phyloP scores from a whole-genome alignment of 1,284 basidiomycete species.

The Sporisorium scitamineum region DNA sequence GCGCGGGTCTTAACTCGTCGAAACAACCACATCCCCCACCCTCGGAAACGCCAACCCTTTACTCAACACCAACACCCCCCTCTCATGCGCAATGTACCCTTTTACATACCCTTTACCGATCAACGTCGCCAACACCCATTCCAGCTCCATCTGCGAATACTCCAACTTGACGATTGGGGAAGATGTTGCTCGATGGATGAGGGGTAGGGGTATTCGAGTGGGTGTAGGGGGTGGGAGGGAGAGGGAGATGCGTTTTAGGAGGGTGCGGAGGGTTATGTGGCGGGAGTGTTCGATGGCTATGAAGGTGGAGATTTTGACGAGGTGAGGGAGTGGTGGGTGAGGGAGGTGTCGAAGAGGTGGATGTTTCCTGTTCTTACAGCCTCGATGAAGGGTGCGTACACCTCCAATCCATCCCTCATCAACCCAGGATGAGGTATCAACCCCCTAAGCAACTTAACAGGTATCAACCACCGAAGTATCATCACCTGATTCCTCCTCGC shows the following conservation, averaged over 20 bases:
- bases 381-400: constrained; percentile 83
- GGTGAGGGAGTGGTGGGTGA: constrained; percentile 75
- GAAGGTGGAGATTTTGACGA: constrained; percentile 86
- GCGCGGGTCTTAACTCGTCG: constrained; percentile 14
- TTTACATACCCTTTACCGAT: constrained; percentile 90
- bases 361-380: constrained; percentile 85
- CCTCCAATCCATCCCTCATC: constrained; percentile 78
- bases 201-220: constrained; percentile 39
- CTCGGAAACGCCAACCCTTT: constrained; percentile 83
- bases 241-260: constrained; percentile 87
- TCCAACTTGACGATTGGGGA: constrained; percentile 38
- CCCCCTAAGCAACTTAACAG: constrained; percentile 86
- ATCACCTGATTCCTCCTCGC: constrained; percentile 83
- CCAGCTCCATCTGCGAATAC: constrained; percentile 80
- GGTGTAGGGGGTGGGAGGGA: constrained; percentile 6
- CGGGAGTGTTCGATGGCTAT: constrained; percentile 87
- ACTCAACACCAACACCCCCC: constrained; percentile 89
- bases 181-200: constrained; percentile 50
- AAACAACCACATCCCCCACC: constrained; percentile 15
- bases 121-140: constrained; percentile 90
- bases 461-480: constrained; percentile 89
- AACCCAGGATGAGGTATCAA: constrained; percentile 81
- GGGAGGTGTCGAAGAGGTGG: constrained; percentile 78
- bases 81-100: constrained; percentile 95
- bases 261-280: constrained; percentile 83